Evolutionary conservation across 306 rosid genomes (phyloP).

Genomic region (Ziziphus jujuba): DNA sequence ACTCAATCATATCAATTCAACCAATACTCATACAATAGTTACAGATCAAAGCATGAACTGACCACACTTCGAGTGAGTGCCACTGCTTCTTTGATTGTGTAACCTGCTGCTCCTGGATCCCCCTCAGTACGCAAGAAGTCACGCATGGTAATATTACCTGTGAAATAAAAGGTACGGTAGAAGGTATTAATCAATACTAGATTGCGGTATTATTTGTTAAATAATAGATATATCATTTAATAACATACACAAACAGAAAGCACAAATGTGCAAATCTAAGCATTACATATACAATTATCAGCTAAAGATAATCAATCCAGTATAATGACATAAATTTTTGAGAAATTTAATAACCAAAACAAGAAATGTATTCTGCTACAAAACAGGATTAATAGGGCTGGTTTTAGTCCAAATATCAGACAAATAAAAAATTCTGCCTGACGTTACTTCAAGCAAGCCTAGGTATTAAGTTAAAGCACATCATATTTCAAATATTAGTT

Average conservation of each 20-base stretch:
- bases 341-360: not conserved
- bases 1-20: constrained; percentile 16
- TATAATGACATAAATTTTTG: too few species aligned
- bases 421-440: not conserved
- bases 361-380: not conserved
- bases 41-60: constrained; percentile 27
- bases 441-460: not conserved
- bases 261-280: not conserved
- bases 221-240: not conserved
- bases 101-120: constrained; percentile 88
- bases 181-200: not conserved
- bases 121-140: constrained; percentile 93
- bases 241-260: not conserved
- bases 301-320: too few species aligned
- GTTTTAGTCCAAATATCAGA: not conserved
- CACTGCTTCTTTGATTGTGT: constrained; percentile 87
- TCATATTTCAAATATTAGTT: too few species aligned
- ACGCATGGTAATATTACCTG: constrained; percentile 55
- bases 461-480: not conserved
- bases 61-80: constrained; percentile 92
- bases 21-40: not conserved
- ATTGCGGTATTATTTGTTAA: not conserved
- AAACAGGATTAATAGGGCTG: not conserved
- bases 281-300: not conserved
- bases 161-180: not conserved